Evolutionary conservation across 2,329 filamentous ascomycete species (phyloP).

Genomic region (Pestalotiopsis sp.): DNA sequence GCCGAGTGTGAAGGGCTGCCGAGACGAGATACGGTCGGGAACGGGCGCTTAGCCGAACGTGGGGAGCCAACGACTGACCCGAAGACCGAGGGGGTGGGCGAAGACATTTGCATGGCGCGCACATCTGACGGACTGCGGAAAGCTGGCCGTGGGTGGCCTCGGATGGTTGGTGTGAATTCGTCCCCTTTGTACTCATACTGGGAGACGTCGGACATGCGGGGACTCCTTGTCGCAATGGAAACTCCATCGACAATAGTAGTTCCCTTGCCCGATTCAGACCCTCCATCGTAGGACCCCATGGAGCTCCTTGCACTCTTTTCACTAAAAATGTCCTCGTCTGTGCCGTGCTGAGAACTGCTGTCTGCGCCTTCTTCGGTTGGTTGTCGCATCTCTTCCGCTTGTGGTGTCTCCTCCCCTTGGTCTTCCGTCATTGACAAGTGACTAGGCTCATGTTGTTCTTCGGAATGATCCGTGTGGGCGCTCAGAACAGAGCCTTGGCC

Average conservation of each 20-base stretch:
- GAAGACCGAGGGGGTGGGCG: conserved; percentile 60
- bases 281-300: conserved; percentile 50
- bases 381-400: conserved; percentile 1
- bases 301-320: conserved; percentile 61
- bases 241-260: conserved; percentile 30
- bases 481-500: conserved; percentile 34
- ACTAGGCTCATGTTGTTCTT: conserved; percentile 7
- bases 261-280: conserved; percentile 31
- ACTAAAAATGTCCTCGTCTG: conserved; percentile 62
- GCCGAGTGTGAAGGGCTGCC: conserved; percentile 56
- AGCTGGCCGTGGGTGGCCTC: conserved; percentile 61
- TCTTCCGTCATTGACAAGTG: conserved; percentile 25
- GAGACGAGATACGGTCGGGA: conserved; percentile 56
- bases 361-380: conserved; percentile 38
- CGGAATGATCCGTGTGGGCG: conserved; percentile 24
- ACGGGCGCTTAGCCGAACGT: conserved; percentile 52
- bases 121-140: conserved; percentile 73
- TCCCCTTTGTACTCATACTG: conserved; percentile 42
- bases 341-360: conserved; percentile 51
- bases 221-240: conserved; percentile 39
- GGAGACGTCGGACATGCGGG: conserved; percentile 54
- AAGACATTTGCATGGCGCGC: conserved; percentile 72
- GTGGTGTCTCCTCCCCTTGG: conserved; percentile 19
- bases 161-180: conserved; percentile 56
- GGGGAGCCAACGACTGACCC: conserved; percentile 47